These are phyloP conservation scores for Talaromyces albobiverticillius DNA, from an alignment of 2,329 filamentous ascomycete genomes.

Conservation along the genomic window DNA sequence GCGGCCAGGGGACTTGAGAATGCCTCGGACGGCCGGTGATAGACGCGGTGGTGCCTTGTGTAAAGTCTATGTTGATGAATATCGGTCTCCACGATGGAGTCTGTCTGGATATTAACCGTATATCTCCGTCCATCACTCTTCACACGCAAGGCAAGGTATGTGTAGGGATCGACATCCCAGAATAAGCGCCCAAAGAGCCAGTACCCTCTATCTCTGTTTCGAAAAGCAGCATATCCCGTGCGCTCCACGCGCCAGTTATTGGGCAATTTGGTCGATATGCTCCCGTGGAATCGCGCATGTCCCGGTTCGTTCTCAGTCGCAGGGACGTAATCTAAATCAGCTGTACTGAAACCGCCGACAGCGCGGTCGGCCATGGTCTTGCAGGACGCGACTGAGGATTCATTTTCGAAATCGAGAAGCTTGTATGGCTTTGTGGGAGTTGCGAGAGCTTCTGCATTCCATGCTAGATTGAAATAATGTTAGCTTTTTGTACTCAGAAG, in stretches of 20 bases:
- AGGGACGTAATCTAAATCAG: constrained; percentile 65
- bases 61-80: constrained; percentile 89
- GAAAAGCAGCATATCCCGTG: constrained; percentile 81
- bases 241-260: constrained; percentile 51
- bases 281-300: constrained; percentile 81
- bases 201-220: constrained; percentile 71
- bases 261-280: constrained; percentile 82
- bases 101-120: constrained; percentile 92
- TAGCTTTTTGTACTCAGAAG: neutral
- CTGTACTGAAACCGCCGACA: constrained; percentile 81
- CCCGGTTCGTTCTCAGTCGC: constrained; percentile 46
- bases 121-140: constrained; percentile 90
- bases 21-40: constrained; percentile 11
- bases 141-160: constrained; percentile 80
- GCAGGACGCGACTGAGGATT: constrained; percentile 31
- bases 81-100: constrained; percentile 90
- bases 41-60: constrained; percentile 41
- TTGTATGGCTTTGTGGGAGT: constrained; percentile 38
- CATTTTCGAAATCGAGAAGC: constrained; percentile 42
- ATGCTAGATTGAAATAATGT: constrained; percentile 26
- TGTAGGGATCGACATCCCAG: constrained; percentile 88
- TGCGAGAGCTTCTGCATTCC: constrained; percentile 37
- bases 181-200: constrained; percentile 82
- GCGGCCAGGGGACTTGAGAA: constrained; percentile 16
- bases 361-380: constrained; percentile 85